Evolutionary conservation across 192 early-diverging fungal genomes (phyloP).

Genomic region (Podila epicladia): DNA sequence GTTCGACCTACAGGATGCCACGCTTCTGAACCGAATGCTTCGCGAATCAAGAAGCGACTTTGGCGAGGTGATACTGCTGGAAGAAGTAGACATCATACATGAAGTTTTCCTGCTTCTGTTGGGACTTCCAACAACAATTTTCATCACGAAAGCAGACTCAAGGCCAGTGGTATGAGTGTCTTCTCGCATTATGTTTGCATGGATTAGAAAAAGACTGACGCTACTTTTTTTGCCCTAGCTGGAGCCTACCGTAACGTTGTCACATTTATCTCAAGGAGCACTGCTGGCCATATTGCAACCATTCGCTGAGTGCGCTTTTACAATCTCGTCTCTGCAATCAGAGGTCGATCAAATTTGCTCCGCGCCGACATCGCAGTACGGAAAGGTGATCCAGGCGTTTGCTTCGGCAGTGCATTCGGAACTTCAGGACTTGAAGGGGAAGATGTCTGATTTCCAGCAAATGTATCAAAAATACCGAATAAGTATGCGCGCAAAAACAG

Average conservation of each 20-base stretch:
- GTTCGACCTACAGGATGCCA: constrained; percentile 26
- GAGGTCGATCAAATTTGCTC: constrained; percentile 29
- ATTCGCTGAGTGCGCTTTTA: constrained; percentile 11
- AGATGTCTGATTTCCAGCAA: constrained; percentile 13
- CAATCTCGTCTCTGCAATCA: constrained; percentile 4
- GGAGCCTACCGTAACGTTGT: constrained; percentile 5
- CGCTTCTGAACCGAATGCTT: neutral
- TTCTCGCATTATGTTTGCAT: neutral
- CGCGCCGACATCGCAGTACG: constrained; percentile 2
- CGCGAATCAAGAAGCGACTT: neutral
- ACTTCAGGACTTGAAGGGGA: constrained; percentile 4
- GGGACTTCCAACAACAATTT: constrained; percentile 25
- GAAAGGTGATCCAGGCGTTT: constrained; percentile 36
- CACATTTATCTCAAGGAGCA: constrained; percentile 25
- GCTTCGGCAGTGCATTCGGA: constrained; percentile 24
- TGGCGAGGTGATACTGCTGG: constrained; percentile 14
- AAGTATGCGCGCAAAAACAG: constrained; percentile 4
- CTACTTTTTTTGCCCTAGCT: neutral
- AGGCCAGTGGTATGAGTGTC: neutral
- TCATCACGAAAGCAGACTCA: neutral
- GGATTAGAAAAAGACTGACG: too few relatives aligned
- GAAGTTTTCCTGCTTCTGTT: constrained; percentile 33
- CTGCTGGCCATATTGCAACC: constrained; percentile 15
- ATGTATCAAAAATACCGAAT: constrained; percentile 13
- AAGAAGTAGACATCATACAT: constrained; percentile 34